These are phyloP conservation scores for Amniculicola lignicola DNA, from an alignment of 495 filamentous ascomycete species.

Conservation along the genomic window DNA sequence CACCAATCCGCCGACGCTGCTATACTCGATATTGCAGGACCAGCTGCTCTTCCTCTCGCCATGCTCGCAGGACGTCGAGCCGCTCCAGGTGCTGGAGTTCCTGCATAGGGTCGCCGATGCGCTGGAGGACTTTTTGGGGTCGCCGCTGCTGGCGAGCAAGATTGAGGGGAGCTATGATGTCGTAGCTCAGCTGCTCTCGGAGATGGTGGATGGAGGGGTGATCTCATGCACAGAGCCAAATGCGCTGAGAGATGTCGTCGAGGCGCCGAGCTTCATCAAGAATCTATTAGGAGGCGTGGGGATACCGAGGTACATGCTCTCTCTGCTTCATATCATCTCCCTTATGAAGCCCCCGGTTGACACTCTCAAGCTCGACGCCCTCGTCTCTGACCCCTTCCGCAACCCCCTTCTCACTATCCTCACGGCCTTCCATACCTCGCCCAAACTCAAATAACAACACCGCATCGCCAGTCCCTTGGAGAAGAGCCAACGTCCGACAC, in stretches of 20 bases:
- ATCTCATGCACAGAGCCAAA: constrained; percentile 90
- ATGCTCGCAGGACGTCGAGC: constrained; percentile 77
- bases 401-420: constrained; percentile 25
- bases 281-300: constrained; percentile 87
- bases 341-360: no score
- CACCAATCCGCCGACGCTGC: constrained; percentile 77
- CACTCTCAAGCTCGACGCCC: constrained; percentile 40
- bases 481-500: constrained; percentile 86
- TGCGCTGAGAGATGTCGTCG: constrained; percentile 84
- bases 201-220: constrained; percentile 95
- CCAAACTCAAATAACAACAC: constrained; percentile 39
- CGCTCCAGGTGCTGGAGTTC: constrained; percentile 93
- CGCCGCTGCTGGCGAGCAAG: constrained; percentile 79
- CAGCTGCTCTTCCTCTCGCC: constrained; percentile 86
- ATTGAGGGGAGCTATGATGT: constrained; percentile 91
- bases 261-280: constrained; percentile 83
- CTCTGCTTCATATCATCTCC: not conserved
- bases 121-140: constrained; percentile 89
- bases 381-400: constrained; percentile 38
- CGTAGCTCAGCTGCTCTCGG: constrained; percentile 84
- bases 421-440: constrained; percentile 16
- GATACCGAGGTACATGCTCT: constrained; percentile 59
- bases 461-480: constrained; percentile 68
- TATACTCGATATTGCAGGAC: constrained; percentile 82
- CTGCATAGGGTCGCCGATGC: constrained; percentile 90